Base-by-base conservation (phyloP, 306 rosid species). In the Potentilla sterilis region DNA sequence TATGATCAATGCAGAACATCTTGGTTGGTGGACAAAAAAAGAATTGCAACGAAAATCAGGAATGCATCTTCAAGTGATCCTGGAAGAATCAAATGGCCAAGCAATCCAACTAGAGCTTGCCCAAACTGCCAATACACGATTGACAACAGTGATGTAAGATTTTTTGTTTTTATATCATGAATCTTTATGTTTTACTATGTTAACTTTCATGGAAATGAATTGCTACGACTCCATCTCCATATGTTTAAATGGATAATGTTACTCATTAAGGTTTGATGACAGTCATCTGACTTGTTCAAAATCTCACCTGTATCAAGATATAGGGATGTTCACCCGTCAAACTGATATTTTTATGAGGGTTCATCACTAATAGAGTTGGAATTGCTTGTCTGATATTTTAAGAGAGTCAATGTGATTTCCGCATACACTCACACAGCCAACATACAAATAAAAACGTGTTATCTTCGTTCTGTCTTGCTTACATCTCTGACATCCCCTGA, bases 21-120 rank as follows among this genome's bases (percentile, higher is more conserved):
- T 32, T 89, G 95, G 95, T 76, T 89, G 84, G 87, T 89, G 67
- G 98, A 93, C 84, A 86, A 90, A 80, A 88, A 87, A 62, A 85
- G 98, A 86, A 86, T 93, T 42, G 98, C 98, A 6, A 89, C 98
- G 24, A 93, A 93, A 84, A 93, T 91, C 79, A 93, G 85, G 88
- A 74, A 87, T 80, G 93, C 98, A 46, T 86, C 93, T 40, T 52
- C 82, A 15, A 80, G 77, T 83, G 86, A 86, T 69, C 83, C 87
- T 43, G 82, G 46, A 41, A 70, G 76, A 54, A 81, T 86, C 43
- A 76, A 75, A 75, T 93, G 96, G 92, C 88, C 89, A 75, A 93
- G 90, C 86, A 89, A 93, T 78, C 98, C 98, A 6, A 78, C 90
- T 42, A 88, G 80, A 85, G 68, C 90, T 70, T 93, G 98, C 78